Percentiles rank a stretch among this genome's conserved stretches.
Evolutionary conservation across 164 flowering plant species (phyloP).

Genomic region (Kalanchoe fedtschenkoi): DNA sequence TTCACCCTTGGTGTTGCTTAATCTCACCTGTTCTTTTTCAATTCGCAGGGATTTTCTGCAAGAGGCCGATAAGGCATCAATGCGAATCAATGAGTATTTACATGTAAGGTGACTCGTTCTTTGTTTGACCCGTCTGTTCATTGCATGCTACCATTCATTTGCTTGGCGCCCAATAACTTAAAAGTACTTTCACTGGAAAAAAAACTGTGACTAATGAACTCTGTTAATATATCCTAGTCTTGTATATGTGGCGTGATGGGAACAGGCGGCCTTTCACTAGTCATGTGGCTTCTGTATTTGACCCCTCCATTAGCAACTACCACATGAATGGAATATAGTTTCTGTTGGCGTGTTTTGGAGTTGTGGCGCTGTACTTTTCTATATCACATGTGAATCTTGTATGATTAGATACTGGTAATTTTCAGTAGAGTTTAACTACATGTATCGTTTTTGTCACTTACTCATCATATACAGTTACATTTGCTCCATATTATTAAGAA

Average conservation of each 20-base stretch:
- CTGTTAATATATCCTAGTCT: too few species aligned
- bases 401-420: not conserved
- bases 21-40: too few species aligned
- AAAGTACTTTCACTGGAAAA: too few species aligned
- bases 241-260: too few species aligned
- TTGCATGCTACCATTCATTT: not conserved
- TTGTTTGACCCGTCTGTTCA: not conserved
- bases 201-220: too few species aligned
- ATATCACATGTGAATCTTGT: not conserved
- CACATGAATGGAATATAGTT: too few species aligned
- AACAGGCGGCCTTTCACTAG: too few species aligned
- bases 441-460: not conserved
- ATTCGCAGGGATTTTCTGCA: slow-evolving; percentile 66
- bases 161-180: not conserved
- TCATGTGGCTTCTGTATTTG: too few species aligned
- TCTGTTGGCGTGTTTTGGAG: too few species aligned
- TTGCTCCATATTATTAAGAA: not conserved
- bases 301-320: too few species aligned
- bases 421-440: not conserved
- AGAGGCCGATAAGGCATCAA: slow-evolving; percentile 76
- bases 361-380: not conserved
- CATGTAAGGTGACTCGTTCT: slow-evolving; percentile 61
- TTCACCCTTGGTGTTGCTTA: not conserved
- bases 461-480: not conserved
- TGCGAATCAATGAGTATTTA: slow-evolving; percentile 77